Base-by-base conservation (phyloP, 176 grass and related monocot genomes). In the Rhynchospora tenuis region DNA sequence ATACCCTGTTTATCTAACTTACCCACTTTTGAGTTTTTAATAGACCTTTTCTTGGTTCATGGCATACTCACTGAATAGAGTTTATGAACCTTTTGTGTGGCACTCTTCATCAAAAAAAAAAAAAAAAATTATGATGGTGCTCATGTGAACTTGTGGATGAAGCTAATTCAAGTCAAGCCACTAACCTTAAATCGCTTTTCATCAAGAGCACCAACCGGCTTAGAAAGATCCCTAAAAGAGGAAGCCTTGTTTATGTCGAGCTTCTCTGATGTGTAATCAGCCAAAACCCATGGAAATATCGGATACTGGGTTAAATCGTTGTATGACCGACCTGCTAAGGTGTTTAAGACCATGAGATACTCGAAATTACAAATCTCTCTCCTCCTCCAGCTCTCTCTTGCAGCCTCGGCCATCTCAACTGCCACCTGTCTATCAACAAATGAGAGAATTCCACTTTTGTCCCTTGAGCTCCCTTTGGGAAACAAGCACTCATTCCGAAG, bases 301-400 rank as follows among this genome's bases (percentile, higher is more conserved):
- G 89, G 95, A 84, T 98, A 98, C 38, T 98, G 95, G 79, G 92
- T 98, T 88, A 98, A 90, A 82, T 98, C 95, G 7, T 98, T 98
- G 84, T 98, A 98, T 38, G 95, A 98, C 79, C 95, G 87, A 6
- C 95, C 95, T 82, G 92, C 64, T 91, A 98, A 90, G 42, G 95
- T 98, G 86, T 98, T 98, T 62, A 98, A 87, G 85, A 90, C 84
- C 92, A 98, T 98, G 57, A 98, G 79, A 87, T 98, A 98, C 84
- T 98, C 92, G 79, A 98, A 98, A 78, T 98, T 98, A 82, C 92
- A 93, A 16, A 91, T 95, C 81, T 98, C 95, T 80, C 95, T 94
- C 88, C 89, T 95, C 83, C 86, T 95, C 95, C 95, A 98, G 81
- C 87, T 95, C 89, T 98, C 95, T 55, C 92, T 95, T 46, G 86